Conservation (phyloP, 2,329 filamentous ascomycete genomes). For the Cladosporium halotolerans region DNA sequence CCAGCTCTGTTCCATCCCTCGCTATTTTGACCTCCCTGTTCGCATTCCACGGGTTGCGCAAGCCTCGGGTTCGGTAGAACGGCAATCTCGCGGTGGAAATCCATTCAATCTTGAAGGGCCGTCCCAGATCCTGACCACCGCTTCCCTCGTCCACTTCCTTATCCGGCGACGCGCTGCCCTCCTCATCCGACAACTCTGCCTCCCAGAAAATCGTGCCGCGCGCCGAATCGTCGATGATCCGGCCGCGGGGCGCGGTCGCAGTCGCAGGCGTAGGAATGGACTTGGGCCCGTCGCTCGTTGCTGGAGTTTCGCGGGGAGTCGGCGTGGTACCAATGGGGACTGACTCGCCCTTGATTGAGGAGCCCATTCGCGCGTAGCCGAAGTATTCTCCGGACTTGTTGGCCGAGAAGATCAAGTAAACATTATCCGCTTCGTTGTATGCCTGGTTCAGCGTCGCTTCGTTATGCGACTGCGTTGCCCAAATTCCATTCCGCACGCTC, state of each 20-base stretch:
- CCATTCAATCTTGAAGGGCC: conserved; percentile 89
- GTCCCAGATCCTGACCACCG: conserved; percentile 68
- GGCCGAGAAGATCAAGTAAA: conserved; percentile 89
- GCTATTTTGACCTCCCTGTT: conserved; percentile 96
- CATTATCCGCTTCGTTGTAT: conserved; percentile 73
- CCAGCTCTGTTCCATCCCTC: conserved; percentile 86
- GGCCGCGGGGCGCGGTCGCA: conserved; percentile 69
- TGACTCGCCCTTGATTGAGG: conserved; percentile 61
- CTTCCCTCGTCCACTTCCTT: conserved; percentile 33
- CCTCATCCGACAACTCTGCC: conserved; percentile 58
- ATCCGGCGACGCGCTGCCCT: conserved; percentile 20
- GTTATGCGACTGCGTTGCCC: conserved; percentile 93
- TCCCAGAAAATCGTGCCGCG: conserved; percentile 98
- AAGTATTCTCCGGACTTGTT: conserved; percentile 98
- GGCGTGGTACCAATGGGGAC: conserved; percentile 7
- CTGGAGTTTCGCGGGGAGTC: conserved; percentile 16
- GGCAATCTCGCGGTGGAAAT: conserved; percentile 74
- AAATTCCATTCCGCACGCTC: conserved; percentile 80
- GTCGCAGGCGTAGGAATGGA: conserved; percentile 75
- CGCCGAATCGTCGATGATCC: conserved; percentile 86
- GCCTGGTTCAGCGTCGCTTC: conserved; percentile 77
- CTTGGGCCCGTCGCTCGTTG: conserved; percentile 46
- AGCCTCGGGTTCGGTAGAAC: conserved; percentile 79
- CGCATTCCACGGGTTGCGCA: conserved; percentile 91
- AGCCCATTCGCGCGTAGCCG: conserved; percentile 86